These are phyloP conservation scores for Septoria linicola DNA, from an alignment of 2,329 filamentous ascomycete genomes.

Conservation along the genomic window DNA sequence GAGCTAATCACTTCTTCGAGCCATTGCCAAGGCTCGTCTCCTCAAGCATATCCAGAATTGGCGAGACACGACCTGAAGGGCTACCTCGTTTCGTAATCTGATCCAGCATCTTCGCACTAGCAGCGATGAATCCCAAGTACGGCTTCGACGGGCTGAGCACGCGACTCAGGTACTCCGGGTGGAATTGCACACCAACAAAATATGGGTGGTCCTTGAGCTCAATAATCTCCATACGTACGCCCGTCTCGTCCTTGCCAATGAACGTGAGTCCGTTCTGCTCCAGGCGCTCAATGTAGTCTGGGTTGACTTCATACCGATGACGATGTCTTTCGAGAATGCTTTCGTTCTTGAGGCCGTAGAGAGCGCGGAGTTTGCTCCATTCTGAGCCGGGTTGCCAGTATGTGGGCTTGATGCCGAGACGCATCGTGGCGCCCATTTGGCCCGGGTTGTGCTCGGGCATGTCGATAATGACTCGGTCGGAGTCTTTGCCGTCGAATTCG, in stretches of 20 bases:
- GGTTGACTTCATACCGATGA: constrained; percentile 90
- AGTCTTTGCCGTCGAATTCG: constrained; percentile 59
- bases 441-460: constrained; percentile 84
- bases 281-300: constrained; percentile 67
- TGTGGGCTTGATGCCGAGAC: constrained; percentile 72
- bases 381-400: constrained; percentile 73
- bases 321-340: constrained; percentile 70
- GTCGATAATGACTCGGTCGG: constrained; percentile 74
- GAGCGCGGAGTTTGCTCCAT: constrained; percentile 72
- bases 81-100: constrained; percentile 39
- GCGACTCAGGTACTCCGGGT: constrained; percentile 79
- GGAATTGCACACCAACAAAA: constrained; percentile 84
- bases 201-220: constrained; percentile 81
- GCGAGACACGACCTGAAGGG: constrained; percentile 20
- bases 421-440: constrained; percentile 84
- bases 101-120: constrained; percentile 66
- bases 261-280: constrained; percentile 70
- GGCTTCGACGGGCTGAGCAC: constrained; percentile 72
- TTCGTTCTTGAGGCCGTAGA: constrained; percentile 61
- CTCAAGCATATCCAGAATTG: constrained; percentile 17
- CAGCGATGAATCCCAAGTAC: constrained; percentile 82
- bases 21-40: constrained; percentile 6
- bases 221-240: constrained; percentile 77
- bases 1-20: neutral
- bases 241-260: constrained; percentile 75